Evolutionary conservation across 208 protist genomes (phyloP).

Genomic region (Porcisia hertigi): DNA sequence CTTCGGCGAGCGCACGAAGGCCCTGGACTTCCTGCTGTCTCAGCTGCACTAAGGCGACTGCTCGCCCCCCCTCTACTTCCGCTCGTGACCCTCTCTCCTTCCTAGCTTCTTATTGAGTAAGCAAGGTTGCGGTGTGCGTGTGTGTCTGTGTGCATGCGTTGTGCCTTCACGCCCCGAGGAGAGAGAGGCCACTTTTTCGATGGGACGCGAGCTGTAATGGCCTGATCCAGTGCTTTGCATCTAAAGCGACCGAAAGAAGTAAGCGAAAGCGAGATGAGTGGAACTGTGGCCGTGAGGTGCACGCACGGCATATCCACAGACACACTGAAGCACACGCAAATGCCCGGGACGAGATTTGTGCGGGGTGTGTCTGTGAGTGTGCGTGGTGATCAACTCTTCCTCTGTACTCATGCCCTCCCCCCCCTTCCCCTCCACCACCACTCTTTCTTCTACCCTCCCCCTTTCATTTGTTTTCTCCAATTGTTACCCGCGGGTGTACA

Average conservation of each 20-base stretch:
- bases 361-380: neutral
- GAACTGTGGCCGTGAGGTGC: neutral
- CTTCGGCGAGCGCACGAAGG: constrained; percentile 85
- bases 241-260: neutral
- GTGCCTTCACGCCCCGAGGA: neutral
- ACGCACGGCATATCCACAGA: neutral
- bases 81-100: neutral
- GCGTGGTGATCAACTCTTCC: too few species aligned
- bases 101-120: constrained; percentile 10
- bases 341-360: neutral
- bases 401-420: too few species aligned
- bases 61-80: constrained; percentile 6
- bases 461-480: too few species aligned
- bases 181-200: neutral
- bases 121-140: neutral
- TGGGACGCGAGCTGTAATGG: neutral
- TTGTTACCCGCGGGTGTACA: too few species aligned
- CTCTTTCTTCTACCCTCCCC: too few species aligned
- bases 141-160: neutral
- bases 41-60: constrained; percentile 50
- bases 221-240: neutral
- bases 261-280: neutral
- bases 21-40: constrained; percentile 82
- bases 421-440: too few species aligned
- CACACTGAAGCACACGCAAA: neutral